Evolutionary conservation across 768 basidiomycete genomes (phyloP).

Genomic region (Asterophora lycoperdoides): DNA sequence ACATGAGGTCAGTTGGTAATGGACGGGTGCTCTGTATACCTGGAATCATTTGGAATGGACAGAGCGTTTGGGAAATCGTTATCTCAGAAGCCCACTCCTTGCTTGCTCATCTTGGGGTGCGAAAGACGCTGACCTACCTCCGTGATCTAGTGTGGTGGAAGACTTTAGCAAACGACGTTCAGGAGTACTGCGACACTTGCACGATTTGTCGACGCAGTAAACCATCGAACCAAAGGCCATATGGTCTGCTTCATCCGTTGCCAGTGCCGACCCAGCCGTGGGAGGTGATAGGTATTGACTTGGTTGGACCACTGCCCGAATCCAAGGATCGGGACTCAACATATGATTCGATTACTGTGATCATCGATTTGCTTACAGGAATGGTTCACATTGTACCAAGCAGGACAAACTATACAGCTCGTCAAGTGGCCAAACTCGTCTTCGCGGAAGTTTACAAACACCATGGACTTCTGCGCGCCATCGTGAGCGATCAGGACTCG

Average conservation of each 20-base stretch:
- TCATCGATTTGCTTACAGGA: constrained; percentile 17
- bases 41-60: constrained; percentile 10
- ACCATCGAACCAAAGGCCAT: constrained; percentile 14
- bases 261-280: constrained; percentile 7
- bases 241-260: constrained; percentile 18
- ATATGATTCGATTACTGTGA: constrained; percentile 19
- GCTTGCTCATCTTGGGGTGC: constrained; percentile 24
- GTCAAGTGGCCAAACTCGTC: constrained; percentile 17
- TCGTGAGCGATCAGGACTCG: constrained; percentile 20
- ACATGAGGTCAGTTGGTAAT: background rate
- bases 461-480: constrained; percentile 26
- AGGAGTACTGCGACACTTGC: constrained; percentile 24
- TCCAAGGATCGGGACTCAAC: constrained; percentile 12
- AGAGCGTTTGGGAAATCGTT: constrained; percentile 20
- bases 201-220: constrained; percentile 14
- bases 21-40: constrained; percentile 12
- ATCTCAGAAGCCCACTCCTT: constrained; percentile 16
- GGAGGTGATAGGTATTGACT: constrained; percentile 14
- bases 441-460: constrained; percentile 21
- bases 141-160: constrained; percentile 34
- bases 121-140: constrained; percentile 28
- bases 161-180: constrained; percentile 11
- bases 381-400: constrained; percentile 19
- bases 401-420: constrained; percentile 12
- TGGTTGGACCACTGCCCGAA: constrained; percentile 17